phyloP scores from a whole-genome alignment of 1,284 basidiomycete genomes.

The Phenoliferia sp. region DNA sequence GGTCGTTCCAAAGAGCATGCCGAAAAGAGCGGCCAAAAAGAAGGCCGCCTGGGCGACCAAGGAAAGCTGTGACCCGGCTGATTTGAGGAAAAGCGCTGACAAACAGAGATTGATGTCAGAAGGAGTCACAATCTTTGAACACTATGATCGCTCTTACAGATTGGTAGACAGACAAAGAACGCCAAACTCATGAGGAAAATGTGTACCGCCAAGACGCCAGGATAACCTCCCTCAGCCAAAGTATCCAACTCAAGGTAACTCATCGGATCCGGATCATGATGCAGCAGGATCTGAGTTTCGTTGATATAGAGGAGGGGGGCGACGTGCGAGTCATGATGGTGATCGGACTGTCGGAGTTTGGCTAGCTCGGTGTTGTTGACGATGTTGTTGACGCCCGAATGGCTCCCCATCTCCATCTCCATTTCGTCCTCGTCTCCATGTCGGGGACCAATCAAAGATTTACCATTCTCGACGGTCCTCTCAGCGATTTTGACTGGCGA shows the following conservation, averaged over 20 bases:
- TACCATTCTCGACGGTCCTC: too few relatives aligned
- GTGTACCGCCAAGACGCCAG: slow-evolving; percentile 61
- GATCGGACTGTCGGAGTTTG: too few relatives aligned
- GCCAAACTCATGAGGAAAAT: slow-evolving; percentile 62
- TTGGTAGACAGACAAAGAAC: slow-evolving; percentile 68
- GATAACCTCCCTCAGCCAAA: slow-evolving; percentile 42
- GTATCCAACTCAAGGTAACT: slow-evolving; percentile 56
- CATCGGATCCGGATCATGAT: slow-evolving; percentile 62
- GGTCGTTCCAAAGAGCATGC: slow-evolving; percentile 57
- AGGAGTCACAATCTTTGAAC: background rate
- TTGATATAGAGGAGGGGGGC: slow-evolving; percentile 48
- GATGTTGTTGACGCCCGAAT: too few relatives aligned
- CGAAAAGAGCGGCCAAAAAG: slow-evolving; percentile 54
- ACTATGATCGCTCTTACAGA: slow-evolving; percentile 50
- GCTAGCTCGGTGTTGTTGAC: too few relatives aligned
- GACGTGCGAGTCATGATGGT: slow-evolving; percentile 2
- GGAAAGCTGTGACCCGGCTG: slow-evolving; percentile 61
- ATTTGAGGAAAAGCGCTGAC: slow-evolving; percentile 66
- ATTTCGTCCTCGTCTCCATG: too few relatives aligned
- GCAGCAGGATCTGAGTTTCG: slow-evolving; percentile 61
- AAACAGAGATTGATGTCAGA: too few relatives aligned
- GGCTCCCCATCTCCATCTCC: too few relatives aligned
- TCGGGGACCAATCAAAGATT: too few relatives aligned
- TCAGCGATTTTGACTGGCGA: too few relatives aligned
- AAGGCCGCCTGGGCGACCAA: slow-evolving; percentile 56